Evolutionary conservation across 768 basidiomycete species (phyloP), one percentile per base, ranked within the genome.

Genomic region (Clavulina sp.): DNA sequence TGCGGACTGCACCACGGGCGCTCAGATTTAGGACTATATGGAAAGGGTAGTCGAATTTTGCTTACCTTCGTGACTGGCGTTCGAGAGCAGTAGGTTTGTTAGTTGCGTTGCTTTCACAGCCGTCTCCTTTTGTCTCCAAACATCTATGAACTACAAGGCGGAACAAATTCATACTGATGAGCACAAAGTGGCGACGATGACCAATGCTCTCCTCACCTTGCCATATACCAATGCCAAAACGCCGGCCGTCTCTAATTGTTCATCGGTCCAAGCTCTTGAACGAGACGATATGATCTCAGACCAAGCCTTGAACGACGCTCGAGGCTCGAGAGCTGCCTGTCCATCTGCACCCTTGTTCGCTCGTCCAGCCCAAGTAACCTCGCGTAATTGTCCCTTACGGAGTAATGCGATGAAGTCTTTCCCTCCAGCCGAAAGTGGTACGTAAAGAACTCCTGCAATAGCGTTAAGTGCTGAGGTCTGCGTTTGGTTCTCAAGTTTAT

Each of bases 1-100:
- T 84, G 24, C 81, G 76, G 3, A 83, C 81, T 80, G 52, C 1
- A 38, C 6, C 33, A 48, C n/a, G 4, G 26, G 21, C 4, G 19
- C n/a, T 2, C 19, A 23, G 5, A 19, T 33, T 30, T 6, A 19
- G 28, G n/a, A 9, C 24, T 47, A 23, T 31, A 38, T 4, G 50
- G 5, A 52, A 21, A 53, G 48, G 9, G 54, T 57, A 58, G n/a
- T n/a, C n/a, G n/a, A n/a, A n/a, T n/a, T n/a, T n/a, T n/a, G n/a
- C n/a, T 47, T 58, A 76, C 82, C 81, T 70, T 87, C 85, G 60
- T 89, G 84, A 55, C 77, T 81, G 3, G 84, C 84, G 63, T 89
- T 86, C 4, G 80, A 79, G 5, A 89, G 65, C 33, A 89, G 60
- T 9, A 87, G 65, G 50, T 78, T 81, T 2, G 83, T 84, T 23